Base-by-base conservation (phyloP, 768 basidiomycete species). In the Pulveroboletus sp. region DNA sequence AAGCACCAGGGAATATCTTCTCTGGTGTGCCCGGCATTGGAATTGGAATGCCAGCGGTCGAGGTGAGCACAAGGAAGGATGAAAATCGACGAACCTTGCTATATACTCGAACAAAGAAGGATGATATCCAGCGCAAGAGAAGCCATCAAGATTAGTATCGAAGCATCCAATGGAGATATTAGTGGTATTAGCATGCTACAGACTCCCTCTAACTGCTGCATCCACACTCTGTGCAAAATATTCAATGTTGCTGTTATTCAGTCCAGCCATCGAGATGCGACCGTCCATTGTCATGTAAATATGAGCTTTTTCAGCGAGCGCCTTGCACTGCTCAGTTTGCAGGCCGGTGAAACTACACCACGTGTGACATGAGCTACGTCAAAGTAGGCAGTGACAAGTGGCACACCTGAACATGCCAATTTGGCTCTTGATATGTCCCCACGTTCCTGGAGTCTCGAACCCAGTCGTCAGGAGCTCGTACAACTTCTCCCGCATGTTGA, bases 371-470 rank as follows among this genome's bases (percentile, higher is more conserved):
- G 24, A 59, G 46, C 35, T 33, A 23, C 21, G 5, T 34, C 33
- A n/a, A 2, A n/a, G 13, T 11, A 5, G 21, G 39, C 20, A 32
- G 31, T 16, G 16, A 32, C 6, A 8, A 45, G 45, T 64, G 41
- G 23, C 19, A 52, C 66, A 93, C 93, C 91, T 92, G 78, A 94
- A 94, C 94, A 97, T 95, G 68, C 95, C 95, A 53, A 94, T 94
- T 67, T 97, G 94, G 64, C 82, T 84, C 71, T 90, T 91, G 70
- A 98, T 90, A 69, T 97, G 95, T 9, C 80, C 77, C 97, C 97
- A 98, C 50, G 87, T 82, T 7, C 95, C 94, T 14, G 97, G 97
- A 29, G 95, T 98, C 67, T 87, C 82, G 53, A 88, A 72, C 54
- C 85, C 83, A 52, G 89, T 72, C 29, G 84, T 85, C 53, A 98